Conservation (phyloP, 306 rosid species). For the Gillenia trifoliata region DNA sequence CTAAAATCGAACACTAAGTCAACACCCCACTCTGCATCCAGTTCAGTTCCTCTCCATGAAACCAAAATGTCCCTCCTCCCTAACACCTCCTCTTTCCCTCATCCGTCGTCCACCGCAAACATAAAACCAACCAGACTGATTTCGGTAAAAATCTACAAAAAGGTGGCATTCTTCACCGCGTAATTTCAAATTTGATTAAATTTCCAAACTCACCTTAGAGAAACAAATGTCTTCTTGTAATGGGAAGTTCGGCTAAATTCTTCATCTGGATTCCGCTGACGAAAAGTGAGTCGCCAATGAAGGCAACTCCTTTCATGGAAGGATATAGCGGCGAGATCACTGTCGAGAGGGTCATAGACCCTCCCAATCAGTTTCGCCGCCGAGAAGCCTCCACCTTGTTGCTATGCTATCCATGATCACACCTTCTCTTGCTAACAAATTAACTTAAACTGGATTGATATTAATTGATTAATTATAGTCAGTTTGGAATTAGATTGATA, state of each 20-base stretch:
- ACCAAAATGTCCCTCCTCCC: constrained; percentile 81
- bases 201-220: constrained; percentile 35
- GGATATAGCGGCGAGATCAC: constrained; percentile 45
- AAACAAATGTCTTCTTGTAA: constrained; percentile 40
- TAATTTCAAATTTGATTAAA: too few relatives aligned
- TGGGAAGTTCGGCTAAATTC: constrained; percentile 30
- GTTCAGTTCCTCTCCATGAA: constrained; percentile 68
- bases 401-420: constrained; percentile 29
- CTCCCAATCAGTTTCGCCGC: constrained; percentile 45
- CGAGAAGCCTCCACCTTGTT: constrained; percentile 41
- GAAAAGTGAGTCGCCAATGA: constrained; percentile 45
- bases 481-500: neutral
- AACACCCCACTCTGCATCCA: constrained; percentile 35
- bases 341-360: constrained; percentile 41
- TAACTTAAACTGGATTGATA: neutral
- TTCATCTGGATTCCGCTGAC: constrained; percentile 28
- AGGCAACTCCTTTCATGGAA: constrained; percentile 65
- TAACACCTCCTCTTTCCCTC: constrained; percentile 45
- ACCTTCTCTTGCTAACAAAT: neutral
- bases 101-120: constrained; percentile 54
- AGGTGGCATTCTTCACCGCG: too few relatives aligned
- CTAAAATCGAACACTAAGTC: constrained; percentile 13
- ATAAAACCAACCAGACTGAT: constrained; percentile 72
- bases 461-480: neutral
- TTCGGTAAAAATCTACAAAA: constrained; percentile 44